These are phyloP conservation scores for Colletotrichum echinochloae DNA, from an alignment of 2,329 filamentous ascomycete species.

Conservation along the genomic window DNA sequence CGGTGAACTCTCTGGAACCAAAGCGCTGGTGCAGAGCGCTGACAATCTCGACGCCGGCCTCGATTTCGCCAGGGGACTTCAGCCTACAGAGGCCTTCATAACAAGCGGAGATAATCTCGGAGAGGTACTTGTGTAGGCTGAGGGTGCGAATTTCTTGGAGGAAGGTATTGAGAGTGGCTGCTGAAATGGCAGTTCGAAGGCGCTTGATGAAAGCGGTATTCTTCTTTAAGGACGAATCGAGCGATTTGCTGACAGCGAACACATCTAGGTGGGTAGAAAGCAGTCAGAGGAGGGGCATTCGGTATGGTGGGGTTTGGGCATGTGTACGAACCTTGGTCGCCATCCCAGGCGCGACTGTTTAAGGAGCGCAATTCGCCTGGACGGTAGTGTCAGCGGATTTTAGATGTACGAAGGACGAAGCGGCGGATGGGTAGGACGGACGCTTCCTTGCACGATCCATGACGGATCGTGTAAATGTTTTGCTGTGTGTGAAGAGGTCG, in stretches of 20 bases:
- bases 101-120: constrained; percentile 95
- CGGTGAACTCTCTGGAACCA: constrained; percentile 89
- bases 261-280: constrained; percentile 67
- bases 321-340: constrained; percentile 77
- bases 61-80: constrained; percentile 91
- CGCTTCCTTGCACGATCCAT: constrained; percentile 77
- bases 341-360: constrained; percentile 89
- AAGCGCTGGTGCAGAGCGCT: constrained; percentile 97
- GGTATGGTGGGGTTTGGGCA: constrained; percentile 38
- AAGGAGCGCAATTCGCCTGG: constrained; percentile 90
- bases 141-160: constrained; percentile 90
- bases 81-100: constrained; percentile 94
- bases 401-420: neutral
- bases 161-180: constrained; percentile 84
- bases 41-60: constrained; percentile 90
- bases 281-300: constrained; percentile 28
- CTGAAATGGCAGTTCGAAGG: constrained; percentile 87
- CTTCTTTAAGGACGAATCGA: constrained; percentile 97
- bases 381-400: constrained; percentile 29
- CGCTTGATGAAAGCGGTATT: constrained; percentile 99
- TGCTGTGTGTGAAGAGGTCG: constrained; percentile 47
- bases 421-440: constrained; percentile 51
- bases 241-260: constrained; percentile 79
- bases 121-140: constrained; percentile 95
- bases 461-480: constrained; percentile 51